Evolutionary conservation across 1,284 basidiomycete species (phyloP).

Genomic region (Cryptococcus sp.): DNA sequence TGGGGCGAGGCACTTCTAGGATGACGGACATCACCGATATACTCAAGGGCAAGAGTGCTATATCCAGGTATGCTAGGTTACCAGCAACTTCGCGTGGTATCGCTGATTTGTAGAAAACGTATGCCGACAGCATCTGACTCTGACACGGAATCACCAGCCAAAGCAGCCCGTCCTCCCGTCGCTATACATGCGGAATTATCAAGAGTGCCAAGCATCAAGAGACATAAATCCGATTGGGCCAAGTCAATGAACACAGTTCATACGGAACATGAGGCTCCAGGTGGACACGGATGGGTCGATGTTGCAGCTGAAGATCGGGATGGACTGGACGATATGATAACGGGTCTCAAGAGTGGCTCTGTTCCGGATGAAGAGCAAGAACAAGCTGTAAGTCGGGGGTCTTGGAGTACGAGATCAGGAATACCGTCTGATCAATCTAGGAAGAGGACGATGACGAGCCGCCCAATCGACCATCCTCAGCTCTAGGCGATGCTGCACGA

Average conservation of each 20-base stretch:
- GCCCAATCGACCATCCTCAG: background rate
- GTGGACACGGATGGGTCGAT: conserved; percentile 31
- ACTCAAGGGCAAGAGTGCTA: conserved; percentile 15
- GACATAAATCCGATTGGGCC: background rate
- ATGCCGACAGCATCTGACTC: conserved; percentile 32
- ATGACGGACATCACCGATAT: conserved; percentile 27
- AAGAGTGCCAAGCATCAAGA: background rate
- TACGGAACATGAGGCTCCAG: conserved; percentile 23
- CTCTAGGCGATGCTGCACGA: background rate
- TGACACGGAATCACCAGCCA: conserved; percentile 33
- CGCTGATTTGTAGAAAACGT: conserved; percentile 18
- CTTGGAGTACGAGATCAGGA: background rate
- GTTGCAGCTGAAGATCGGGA: conserved; percentile 17
- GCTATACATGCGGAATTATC: conserved; percentile 1
- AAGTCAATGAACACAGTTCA: conserved; percentile 7
- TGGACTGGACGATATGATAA: conserved; percentile 37
- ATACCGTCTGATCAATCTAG: no score
- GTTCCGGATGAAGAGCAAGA: conserved; percentile 5
- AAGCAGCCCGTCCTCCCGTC: conserved; percentile 4
- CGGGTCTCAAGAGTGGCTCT: conserved; percentile 28
- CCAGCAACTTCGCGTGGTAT: background rate
- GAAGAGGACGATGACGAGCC: conserved; percentile 2
- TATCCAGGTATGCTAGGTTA: conserved; percentile 14
- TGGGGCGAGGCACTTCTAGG: conserved; percentile 3
- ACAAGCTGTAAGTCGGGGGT: conserved; percentile 2